Evolutionary conservation across 768 basidiomycete species (phyloP).

Genomic region (Podaxis mareebaensis): DNA sequence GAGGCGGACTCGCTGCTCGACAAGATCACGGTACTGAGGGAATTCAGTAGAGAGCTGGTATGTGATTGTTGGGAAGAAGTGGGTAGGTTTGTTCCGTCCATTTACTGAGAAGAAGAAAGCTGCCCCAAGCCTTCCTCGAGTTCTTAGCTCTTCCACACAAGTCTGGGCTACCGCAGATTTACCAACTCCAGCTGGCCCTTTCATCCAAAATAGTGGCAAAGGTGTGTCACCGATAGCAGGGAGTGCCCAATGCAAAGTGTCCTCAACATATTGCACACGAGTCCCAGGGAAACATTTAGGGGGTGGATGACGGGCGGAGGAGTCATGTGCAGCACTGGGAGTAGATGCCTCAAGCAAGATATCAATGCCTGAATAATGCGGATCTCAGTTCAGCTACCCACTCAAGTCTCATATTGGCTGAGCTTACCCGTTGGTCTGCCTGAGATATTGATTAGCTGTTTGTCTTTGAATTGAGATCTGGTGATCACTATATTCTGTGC

Average conservation of each 20-base stretch:
- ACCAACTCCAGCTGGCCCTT: background rate
- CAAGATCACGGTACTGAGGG: background rate
- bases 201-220: constrained; percentile 3
- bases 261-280: constrained; percentile 11
- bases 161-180: constrained; percentile 2
- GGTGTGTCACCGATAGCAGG: background rate
- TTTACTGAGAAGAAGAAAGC: constrained; percentile 11
- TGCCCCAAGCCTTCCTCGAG: background rate
- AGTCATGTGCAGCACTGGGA: background rate
- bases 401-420: background rate
- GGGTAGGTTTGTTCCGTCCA: background rate
- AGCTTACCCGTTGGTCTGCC: background rate
- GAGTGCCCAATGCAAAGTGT: constrained; percentile 10
- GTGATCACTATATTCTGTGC: background rate
- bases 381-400: background rate
- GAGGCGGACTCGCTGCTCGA: background rate
- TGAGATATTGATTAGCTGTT: background rate
- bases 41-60: constrained; percentile 8
- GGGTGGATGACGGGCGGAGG: background rate
- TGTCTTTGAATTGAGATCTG: background rate
- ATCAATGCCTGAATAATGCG: background rate
- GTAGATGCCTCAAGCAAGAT: background rate
- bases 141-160: background rate
- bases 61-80: background rate
- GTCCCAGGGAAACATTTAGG: constrained; percentile 2